Percentiles rank a stretch among this genome's conserved stretches.
Conservation (phyloP, 2,329 filamentous ascomycete species). For the Fusarium drepaniforme region DNA sequence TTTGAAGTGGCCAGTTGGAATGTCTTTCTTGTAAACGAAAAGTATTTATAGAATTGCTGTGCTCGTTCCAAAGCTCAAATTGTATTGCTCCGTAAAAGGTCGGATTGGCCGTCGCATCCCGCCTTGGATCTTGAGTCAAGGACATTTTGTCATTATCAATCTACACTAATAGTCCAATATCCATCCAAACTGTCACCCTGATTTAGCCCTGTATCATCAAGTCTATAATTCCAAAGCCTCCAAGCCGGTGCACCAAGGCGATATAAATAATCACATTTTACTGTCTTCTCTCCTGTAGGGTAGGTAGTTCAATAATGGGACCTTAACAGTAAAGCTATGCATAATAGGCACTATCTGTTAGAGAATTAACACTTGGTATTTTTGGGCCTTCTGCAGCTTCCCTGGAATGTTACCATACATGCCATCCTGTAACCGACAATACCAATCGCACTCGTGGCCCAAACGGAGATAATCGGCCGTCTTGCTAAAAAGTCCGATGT, state of each 20-base stretch:
- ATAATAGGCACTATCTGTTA: background rate
- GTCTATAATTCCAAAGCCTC: too few relatives aligned
- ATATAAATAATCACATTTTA: too few relatives aligned
- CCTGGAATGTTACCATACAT: background rate
- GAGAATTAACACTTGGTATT: background rate
- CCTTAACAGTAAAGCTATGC: background rate
- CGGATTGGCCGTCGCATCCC: background rate
- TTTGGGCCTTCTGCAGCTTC: accelerated
- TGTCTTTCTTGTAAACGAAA: background rate
- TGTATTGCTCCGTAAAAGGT: background rate
- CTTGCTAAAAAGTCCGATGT: background rate
- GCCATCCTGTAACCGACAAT: background rate
- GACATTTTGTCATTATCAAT: background rate
- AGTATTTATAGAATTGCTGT: background rate
- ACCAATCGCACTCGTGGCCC: background rate
- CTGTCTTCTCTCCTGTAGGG: background rate
- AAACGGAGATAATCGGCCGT: background rate
- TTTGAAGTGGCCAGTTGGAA: background rate
- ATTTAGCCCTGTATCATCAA: background rate
- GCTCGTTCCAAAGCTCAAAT: background rate
- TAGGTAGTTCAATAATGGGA: background rate
- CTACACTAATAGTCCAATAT: background rate
- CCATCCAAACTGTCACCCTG: background rate
- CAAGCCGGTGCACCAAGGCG: too few relatives aligned
- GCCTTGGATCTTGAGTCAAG: too few relatives aligned